Evolutionary conservation across 106 monocot species (phyloP), one percentile per base, ranked within the genome.

Genomic region (Cymbidium sinense): DNA sequence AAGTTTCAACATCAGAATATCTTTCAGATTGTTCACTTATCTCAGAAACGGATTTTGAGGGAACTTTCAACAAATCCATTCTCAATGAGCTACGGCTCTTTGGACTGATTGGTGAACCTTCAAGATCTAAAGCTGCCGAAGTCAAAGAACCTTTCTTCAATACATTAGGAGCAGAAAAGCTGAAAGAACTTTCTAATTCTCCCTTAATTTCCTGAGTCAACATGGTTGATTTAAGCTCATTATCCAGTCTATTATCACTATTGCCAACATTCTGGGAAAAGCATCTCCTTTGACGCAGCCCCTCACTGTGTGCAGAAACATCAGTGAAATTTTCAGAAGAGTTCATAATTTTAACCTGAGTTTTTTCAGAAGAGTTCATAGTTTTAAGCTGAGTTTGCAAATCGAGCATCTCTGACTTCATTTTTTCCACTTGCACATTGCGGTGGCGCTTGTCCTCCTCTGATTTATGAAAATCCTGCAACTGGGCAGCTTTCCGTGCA

Each of bases 321-420:
- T 76, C 76, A 30, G 72, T 39, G 65, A 84, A 70, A 73, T 87
- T 80, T 1, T 76, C 44, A 36, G 77, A 75, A 34, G 88, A 83
- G 75, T 83, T 90, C 83, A 87, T 86, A 64, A 86, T 88, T 13
- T 89, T 82, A 8, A 98, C 90, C 61, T 98, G 88, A 64, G 70
- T 84, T 81, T 94, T 80, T 1, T 76, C 44, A 36, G 77, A 75
- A 34, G 88, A 83, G 75, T 83, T 90, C 83, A 87, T 86, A 64
- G 84, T 88, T 13, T 89, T 82, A 8, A 98, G 91, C 61, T 98
- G 88, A 64, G 70, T 84, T 81, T 94, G 92, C 77, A 98, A 86
- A 90, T 98, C 92, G 19, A 94, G 82, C 92, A 98, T 92, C 86
- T 98, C 94, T 54, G 98, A 82, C 84, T 98, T 98, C 89, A 94